Evolutionary conservation across 164 flowering plant genomes (phyloP), one percentile per base, ranked within the genome.

Genomic region (Magnolia kwangsiensis): DNA sequence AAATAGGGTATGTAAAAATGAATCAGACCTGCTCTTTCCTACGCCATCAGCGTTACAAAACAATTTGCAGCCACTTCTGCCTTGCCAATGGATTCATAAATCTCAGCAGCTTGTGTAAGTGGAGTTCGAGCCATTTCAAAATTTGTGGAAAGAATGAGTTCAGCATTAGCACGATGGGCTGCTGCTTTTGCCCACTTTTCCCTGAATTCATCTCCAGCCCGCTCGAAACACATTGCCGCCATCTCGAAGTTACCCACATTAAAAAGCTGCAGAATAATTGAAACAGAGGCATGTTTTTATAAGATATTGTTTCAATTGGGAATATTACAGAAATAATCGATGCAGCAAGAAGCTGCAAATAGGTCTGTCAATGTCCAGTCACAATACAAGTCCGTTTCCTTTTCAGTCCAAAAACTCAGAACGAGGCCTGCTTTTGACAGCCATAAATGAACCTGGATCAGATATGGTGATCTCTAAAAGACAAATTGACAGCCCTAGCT

Each of bases 161-260:
- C 89, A 59, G 94, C 95, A 69, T 79, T 67, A 50, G 89, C 89
- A 73, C 75, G 78, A 19, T 89, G 89, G 0, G 86, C 89, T 69
- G 87, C 77, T 23, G 96, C 98, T 78, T 82, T 88, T 0, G 93
- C 87, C 80, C 79, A 78, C 75, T 81, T 88, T 72, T 84, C 92
- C 85, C 88, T 79, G 69, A 82, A 78, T 11, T 61, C 71, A 68
- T 93, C 98, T 14, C 82, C 87, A 19, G 98, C 98, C 75, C 85
- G 86, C 80, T 91, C 91, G 72, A 91, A 93, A 83, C 98, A 93
- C 90, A 87, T 81, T 1, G 85, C 84, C 9, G 98, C 98, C 91
- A 89, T 87, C 76, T 87, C 89, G 81, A 79, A 93, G 81, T 90
- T 89, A 10, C 79, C 65, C 76, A 90, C 91, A 74, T 75, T 79